Conservation (phyloP, 2,329 filamentous ascomycete genomes). For the Dactylellina leptospora region DNA sequence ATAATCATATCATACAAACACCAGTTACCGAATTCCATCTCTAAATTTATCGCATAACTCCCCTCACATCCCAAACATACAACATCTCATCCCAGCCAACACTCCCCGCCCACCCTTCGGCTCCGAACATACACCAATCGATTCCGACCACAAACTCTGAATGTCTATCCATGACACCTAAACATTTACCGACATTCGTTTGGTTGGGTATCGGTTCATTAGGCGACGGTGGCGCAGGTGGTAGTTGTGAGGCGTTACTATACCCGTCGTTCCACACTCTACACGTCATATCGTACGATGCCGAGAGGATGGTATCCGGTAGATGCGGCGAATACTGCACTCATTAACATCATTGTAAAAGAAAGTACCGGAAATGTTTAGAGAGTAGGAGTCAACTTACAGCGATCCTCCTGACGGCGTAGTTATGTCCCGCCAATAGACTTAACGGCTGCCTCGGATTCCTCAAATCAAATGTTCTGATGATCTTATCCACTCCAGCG, state of each 20-base stretch:
- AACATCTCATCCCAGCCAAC: conserved; percentile 94
- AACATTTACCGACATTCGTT: conserved; percentile 69
- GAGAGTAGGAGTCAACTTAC: conserved; percentile 10
- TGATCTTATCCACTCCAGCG: conserved; percentile 83
- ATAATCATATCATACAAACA: conserved; percentile 20
- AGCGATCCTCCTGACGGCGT: conserved; percentile 82
- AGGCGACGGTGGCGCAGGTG: conserved; percentile 59
- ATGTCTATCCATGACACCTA: conserved; percentile 89
- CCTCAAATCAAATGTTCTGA: conserved; percentile 90
- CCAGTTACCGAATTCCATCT: not conserved
- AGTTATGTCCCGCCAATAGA: conserved; percentile 84
- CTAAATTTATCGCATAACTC: conserved; percentile 65
- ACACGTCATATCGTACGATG: conserved; percentile 98
- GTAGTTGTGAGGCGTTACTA: conserved; percentile 59
- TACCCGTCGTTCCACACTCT: conserved; percentile 90
- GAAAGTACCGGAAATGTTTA: not conserved
- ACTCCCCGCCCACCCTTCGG: conserved; percentile 93
- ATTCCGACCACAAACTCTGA: conserved; percentile 96
- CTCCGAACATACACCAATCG: conserved; percentile 97
- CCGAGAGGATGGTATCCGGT: conserved; percentile 84
- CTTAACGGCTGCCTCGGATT: conserved; percentile 77
- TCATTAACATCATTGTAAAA: conserved; percentile 2
- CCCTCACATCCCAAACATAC: conserved; percentile 87
- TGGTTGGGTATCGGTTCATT: conserved; percentile 52
- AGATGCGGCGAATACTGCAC: conserved; percentile 84